Percentiles rank a stretch among this genome's conserved stretches.
Conservation (phyloP, 202 grass and related monocot species). For the Digitaria exilis region DNA sequence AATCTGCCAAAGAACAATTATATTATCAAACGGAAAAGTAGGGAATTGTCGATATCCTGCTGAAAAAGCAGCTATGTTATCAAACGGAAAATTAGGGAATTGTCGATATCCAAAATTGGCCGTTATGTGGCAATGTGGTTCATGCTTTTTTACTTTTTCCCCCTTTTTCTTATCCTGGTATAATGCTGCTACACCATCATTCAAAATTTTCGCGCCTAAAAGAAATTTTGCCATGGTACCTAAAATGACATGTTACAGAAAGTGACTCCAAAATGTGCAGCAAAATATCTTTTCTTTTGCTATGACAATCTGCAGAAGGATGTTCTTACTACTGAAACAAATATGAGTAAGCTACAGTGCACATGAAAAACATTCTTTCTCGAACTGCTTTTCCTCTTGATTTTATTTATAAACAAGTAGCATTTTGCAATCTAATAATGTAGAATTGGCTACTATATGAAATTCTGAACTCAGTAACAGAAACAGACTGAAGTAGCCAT, state of each 20-base stretch:
- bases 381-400: constrained; percentile 20
- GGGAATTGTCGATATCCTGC: background rate
- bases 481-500: background rate
- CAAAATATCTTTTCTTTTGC: background rate
- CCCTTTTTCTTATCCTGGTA: background rate
- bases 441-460: background rate
- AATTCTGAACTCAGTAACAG: constrained; percentile 5
- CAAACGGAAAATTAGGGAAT: background rate
- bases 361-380: constrained; percentile 27
- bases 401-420: constrained; percentile 9
- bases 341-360: constrained; percentile 10
- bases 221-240: constrained; percentile 3
- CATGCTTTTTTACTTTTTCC: background rate
- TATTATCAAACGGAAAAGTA: background rate
- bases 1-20: background rate
- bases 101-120: background rate
- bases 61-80: background rate
- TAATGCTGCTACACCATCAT: background rate
- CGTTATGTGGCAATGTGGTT: background rate
- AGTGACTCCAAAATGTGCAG: constrained; percentile 10
- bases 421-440: background rate
- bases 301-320: constrained; percentile 18
- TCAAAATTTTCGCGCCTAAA: background rate
- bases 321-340: background rate
- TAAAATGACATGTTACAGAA: background rate